Base-by-base conservation (phyloP, 192 early-diverging fungal genomes). In the Coemansia sp. region DNA sequence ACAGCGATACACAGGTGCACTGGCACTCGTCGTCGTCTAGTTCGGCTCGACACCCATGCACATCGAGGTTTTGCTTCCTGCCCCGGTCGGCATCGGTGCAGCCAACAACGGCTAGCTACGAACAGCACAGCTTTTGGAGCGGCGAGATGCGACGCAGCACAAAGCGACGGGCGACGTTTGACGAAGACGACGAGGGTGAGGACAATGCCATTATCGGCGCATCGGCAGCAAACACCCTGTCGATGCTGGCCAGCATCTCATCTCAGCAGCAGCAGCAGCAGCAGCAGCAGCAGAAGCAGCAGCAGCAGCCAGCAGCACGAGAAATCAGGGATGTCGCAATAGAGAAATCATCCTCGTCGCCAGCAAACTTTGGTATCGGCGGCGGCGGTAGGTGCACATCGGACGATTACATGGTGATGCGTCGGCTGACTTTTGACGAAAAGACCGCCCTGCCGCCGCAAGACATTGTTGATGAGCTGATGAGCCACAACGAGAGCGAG, bases 381-480 rank as follows among this genome's bases (percentile, higher is more conserved):
- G 36, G 57, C 43, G 37, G 59, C 56, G 42, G 46, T 36, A 48
- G 13, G 23, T 71, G 55, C 58, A 42, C 69, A 20, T 45, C 56
- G 57, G 7, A 11, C 14, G 59, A 42, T 13, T 37, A 46, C 20
- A 58, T 51, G 31, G 21, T 55, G 48, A 14, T 4, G 14, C 34
- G 13, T 21, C 26, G 59, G 20, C 72, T 79, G 55, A 40, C 35
- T 42, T 66, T 79, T 18, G 72, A 79, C 58, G 20, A 64, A 9
- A 21, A 14, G 31, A 74, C 71, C 0, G 9, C 23, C 13, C 40
- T 79, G 64, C 77, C 77, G 13, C 43, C 71, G 4, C 21, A n/a
- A 9, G 77, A 79, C 34, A 60, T 79, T 11, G 28, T 71, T 21
- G 77, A 67, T 9, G 77, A 79, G 67, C 62, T 79, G 56, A 56